Conservation (phyloP, 208 protist species). For the Acanthamoeba healyi region DNA sequence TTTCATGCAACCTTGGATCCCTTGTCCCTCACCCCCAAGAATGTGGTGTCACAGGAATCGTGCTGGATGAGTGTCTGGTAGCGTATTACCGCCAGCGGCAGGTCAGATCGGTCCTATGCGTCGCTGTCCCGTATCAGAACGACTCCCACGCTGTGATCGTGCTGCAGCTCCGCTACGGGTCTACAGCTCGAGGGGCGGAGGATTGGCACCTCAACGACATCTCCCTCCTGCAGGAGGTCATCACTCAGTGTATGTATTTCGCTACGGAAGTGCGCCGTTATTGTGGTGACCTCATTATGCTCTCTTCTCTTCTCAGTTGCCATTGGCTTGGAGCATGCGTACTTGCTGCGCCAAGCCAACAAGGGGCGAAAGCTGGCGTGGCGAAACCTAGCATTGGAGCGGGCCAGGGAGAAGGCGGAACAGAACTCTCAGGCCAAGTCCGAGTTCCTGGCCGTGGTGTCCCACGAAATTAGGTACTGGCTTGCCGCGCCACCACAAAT, state of each 20-base stretch:
- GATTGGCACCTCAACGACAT: background rate
- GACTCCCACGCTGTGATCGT: background rate
- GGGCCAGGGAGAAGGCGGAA: conserved; percentile 66
- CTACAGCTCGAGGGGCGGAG: background rate
- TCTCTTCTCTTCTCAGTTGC: too few relatives aligned
- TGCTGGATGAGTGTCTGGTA: background rate
- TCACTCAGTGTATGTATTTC: too few relatives aligned
- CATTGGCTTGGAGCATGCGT: conserved; percentile 38
- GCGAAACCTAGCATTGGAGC: background rate
- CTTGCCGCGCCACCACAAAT: too few relatives aligned
- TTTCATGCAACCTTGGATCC: too few relatives aligned
- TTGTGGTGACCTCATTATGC: too few relatives aligned
- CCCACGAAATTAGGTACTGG: conserved; percentile 76
- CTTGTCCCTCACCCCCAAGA: background rate
- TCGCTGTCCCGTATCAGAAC: background rate
- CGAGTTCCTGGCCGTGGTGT: conserved; percentile 81
- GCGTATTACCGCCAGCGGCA: background rate
- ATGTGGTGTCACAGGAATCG: background rate
- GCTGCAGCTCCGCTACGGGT: background rate
- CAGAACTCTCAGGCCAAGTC: conserved; percentile 77
- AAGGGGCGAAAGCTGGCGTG: background rate
- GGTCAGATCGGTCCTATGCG: background rate
- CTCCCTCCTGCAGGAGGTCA: conserved; percentile 27
- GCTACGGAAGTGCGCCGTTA: too few relatives aligned
- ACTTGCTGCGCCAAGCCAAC: background rate